Conservation (phyloP, 495 filamentous ascomycete genomes). For the Daldinia bambusicola region DNA sequence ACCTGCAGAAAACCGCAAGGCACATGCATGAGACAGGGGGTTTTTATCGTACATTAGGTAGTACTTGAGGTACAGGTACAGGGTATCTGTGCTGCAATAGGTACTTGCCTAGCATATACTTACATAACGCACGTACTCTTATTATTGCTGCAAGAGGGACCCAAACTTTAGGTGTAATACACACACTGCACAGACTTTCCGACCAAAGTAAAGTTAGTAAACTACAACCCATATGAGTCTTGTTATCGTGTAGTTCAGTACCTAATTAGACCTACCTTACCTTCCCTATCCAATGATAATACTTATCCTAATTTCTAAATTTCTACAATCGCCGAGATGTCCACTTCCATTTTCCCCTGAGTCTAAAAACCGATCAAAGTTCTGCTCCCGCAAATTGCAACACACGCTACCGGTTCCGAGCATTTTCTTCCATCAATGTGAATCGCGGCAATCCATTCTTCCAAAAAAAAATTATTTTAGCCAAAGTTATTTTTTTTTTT, state of each 20-base stretch:
- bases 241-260: slow-evolving; percentile 32
- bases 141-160: slow-evolving; percentile 18
- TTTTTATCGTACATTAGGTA: background rate
- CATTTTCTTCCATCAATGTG: slow-evolving; percentile 14
- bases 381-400: slow-evolving; percentile 9
- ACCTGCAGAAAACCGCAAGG: slow-evolving; percentile 28
- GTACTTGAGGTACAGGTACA: background rate
- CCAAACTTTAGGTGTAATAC: background rate
- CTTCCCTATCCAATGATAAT: slow-evolving; percentile 36
- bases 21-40: slow-evolving; percentile 15
- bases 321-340: slow-evolving; percentile 38
- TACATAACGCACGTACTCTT: slow-evolving; percentile 20
- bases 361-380: slow-evolving; percentile 25
- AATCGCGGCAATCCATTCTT: slow-evolving; percentile 11
- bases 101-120: too few relatives aligned
- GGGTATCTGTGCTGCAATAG: slow-evolving; percentile 7
- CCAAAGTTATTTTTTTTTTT: slow-evolving; percentile 11
- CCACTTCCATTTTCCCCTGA: slow-evolving; percentile 41
- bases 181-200: slow-evolving; percentile 44
- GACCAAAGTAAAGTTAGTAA: slow-evolving; percentile 27
- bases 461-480: slow-evolving; percentile 22
- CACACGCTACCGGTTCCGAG: slow-evolving; percentile 16
- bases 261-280: slow-evolving; percentile 40
- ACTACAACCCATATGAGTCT: slow-evolving; percentile 6
- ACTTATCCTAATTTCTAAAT: slow-evolving; percentile 38